Base-by-base conservation (phyloP, 805 yeast genomes). In the Jamesozyma piceae region DNA sequence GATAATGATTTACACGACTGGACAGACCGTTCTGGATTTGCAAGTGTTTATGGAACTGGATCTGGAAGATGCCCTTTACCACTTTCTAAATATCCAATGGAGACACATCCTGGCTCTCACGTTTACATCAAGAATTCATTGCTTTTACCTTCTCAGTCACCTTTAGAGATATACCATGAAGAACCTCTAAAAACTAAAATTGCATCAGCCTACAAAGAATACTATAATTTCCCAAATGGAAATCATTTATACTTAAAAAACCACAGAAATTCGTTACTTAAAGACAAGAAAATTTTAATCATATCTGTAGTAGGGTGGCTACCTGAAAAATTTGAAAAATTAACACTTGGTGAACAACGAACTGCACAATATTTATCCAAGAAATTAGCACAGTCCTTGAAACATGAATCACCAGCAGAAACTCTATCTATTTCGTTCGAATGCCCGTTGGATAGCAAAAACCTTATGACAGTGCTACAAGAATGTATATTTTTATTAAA, bases 401-500 rank as follows among this genome's bases (percentile, higher is more conserved):
- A 49, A 48, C 65, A 42, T 48, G 64, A 50, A 33, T 21, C 35
- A 13, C 51, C 54, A 1, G 41, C 45, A 15, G 48, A 51, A 11
- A 45, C 62, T 4, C 44, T 54, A 19, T 49, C 64, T 0, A 46
- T 67, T 6, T 64, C 71, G 1, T 46, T 67, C 14, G 66, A 65
- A 43, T 57, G 63, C 27, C 68, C 67, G 0, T 41, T 60, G 10
- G 58, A 62, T 38, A 44, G 51, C 15, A 55, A 54, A 37, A 46
- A 51, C 4, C 35, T 53, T 2, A 56, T 56, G 29, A 53, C 63
- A 10, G 67, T 63, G 48, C 65, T 50, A 62, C 72, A 60, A 62
- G 74, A 63, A 64, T 65, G 55, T 65, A 70, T 39, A 49, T 67
- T 45, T 62, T 60, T 77, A 15, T 53, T 77, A 36, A 59, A 56